Evolutionary conservation across 768 basidiomycete species (phyloP).

Genomic region (Lanmaoa rubissima): DNA sequence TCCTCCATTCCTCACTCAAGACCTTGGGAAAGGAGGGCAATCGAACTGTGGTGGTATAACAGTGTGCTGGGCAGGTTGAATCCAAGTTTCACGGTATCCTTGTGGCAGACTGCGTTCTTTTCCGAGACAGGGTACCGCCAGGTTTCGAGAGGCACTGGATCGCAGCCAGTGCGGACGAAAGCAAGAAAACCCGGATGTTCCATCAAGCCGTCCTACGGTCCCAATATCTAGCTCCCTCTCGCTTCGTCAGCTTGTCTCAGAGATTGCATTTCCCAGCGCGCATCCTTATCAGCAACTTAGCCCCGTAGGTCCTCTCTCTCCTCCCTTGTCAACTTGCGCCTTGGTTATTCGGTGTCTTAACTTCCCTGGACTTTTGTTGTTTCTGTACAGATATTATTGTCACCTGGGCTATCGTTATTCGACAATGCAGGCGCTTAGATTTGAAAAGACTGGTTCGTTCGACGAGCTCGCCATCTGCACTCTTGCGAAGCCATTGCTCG

Average conservation of each 20-base stretch:
- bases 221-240: neutral
- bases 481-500: slow-evolving; percentile 26
- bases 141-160: neutral
- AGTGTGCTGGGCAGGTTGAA: neutral
- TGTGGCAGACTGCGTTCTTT: neutral
- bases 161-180: slow-evolving; percentile 11
- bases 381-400: neutral
- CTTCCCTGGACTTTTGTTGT: neutral
- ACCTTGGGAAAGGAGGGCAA: neutral
- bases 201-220: slow-evolving; percentile 4
- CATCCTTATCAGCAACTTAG: neutral
- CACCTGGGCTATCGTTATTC: neutral
- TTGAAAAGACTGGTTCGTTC: slow-evolving; percentile 32
- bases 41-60: neutral
- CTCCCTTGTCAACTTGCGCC: neutral
- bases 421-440: slow-evolving; percentile 33
- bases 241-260: neutral
- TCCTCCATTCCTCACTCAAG: neutral
- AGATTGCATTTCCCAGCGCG: neutral
- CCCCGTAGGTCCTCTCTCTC: slow-evolving; percentile 2
- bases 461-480: slow-evolving; percentile 24
- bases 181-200: slow-evolving; percentile 7
- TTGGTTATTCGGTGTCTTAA: neutral
- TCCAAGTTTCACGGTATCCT: neutral
- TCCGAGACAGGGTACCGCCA: neutral